Conservation (phyloP, 306 rosid genomes). For the Lupinus albus region DNA sequence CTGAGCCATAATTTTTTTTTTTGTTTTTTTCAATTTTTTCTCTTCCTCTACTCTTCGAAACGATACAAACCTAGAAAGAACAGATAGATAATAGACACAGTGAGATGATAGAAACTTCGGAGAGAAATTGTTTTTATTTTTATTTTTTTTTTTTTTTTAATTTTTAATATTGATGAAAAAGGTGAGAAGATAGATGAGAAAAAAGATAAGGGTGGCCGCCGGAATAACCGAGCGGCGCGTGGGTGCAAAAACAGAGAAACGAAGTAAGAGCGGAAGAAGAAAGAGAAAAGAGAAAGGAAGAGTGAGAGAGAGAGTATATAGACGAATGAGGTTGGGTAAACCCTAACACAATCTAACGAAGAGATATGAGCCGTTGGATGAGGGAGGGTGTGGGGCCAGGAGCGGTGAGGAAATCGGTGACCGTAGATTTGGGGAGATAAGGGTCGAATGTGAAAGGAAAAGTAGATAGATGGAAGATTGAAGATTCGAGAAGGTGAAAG, state of each 20-base stretch:
- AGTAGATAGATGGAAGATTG: no score
- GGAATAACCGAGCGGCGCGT: slow-evolving; percentile 56
- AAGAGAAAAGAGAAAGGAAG: slow-evolving; percentile 22
- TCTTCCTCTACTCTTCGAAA: slow-evolving; percentile 97
- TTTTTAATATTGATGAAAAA: background rate
- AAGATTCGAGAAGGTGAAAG: no score
- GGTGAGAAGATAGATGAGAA: slow-evolving; percentile 78
- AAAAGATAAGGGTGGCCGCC: slow-evolving; percentile 51
- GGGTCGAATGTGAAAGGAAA: slow-evolving; percentile 12
- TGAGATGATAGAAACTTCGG: background rate
- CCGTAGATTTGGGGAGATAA: slow-evolving; percentile 30
- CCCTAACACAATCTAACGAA: slow-evolving; percentile 50
- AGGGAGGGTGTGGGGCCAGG: slow-evolving; percentile 42
- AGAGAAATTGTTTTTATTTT: slow-evolving; percentile 3
- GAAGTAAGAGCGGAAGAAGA: background rate
- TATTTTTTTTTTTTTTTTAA: no score
- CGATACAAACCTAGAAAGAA: slow-evolving; percentile 58
- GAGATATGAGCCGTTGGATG: slow-evolving; percentile 51
- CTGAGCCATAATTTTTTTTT: slow-evolving; percentile 54
- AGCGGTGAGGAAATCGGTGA: slow-evolving; percentile 2
- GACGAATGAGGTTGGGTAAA: slow-evolving; percentile 40
- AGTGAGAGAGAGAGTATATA: background rate
- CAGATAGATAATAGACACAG: slow-evolving; percentile 18
- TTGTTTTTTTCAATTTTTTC: background rate
- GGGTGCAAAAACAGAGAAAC: background rate